Percentiles rank a stretch among this genome's conserved stretches.
phyloP scores from a whole-genome alignment of 106 monocot genomes.

The Ottelia alismoides region DNA sequence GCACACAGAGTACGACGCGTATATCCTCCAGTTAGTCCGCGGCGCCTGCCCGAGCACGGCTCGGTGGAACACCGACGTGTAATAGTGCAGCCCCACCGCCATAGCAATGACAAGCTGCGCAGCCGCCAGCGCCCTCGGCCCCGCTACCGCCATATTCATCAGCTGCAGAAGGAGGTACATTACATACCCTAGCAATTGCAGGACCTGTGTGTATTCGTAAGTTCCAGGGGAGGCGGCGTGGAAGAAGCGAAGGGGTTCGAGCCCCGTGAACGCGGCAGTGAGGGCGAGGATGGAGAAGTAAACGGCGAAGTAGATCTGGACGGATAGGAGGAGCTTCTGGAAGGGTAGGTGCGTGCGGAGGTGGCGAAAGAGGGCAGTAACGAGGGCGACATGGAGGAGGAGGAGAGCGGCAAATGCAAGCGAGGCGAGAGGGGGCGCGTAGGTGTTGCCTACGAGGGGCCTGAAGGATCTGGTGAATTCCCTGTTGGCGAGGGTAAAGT shows the following conservation, averaged over 20 bases:
- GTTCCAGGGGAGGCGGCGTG: slow-evolving; percentile 36
- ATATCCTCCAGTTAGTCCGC: slow-evolving; percentile 55
- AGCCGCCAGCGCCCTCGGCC: slow-evolving; percentile 7
- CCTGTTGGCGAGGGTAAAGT: slow-evolving; percentile 39
- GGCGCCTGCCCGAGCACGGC: slow-evolving; percentile 61
- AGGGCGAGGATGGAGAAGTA: slow-evolving; percentile 63
- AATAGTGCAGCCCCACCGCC: slow-evolving; percentile 66
- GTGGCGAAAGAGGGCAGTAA: slow-evolving; percentile 17
- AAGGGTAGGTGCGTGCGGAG: slow-evolving; percentile 21
- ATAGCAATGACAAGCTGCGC: slow-evolving; percentile 22
- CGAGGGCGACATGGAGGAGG: slow-evolving; percentile 32
- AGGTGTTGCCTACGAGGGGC: slow-evolving; percentile 47
- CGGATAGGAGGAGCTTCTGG: slow-evolving; percentile 27
- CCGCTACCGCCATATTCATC: slow-evolving; percentile 20
- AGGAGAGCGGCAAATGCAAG: slow-evolving; percentile 30
- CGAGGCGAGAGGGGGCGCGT: slow-evolving; percentile 38
- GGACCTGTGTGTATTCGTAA: slow-evolving; percentile 57
- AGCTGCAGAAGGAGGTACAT: slow-evolving; percentile 31
- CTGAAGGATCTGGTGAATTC: slow-evolving; percentile 28
- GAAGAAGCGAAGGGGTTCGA: slow-evolving; percentile 64
- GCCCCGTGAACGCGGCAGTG: slow-evolving; percentile 34
- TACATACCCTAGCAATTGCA: slow-evolving; percentile 45
- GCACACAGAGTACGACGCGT: slow-evolving; percentile 54
- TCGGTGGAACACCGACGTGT: slow-evolving; percentile 64
- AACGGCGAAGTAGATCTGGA: slow-evolving; percentile 55